Base-by-base conservation (phyloP, 768 basidiomycete genomes). In the Sarcodon aspratus region DNA sequence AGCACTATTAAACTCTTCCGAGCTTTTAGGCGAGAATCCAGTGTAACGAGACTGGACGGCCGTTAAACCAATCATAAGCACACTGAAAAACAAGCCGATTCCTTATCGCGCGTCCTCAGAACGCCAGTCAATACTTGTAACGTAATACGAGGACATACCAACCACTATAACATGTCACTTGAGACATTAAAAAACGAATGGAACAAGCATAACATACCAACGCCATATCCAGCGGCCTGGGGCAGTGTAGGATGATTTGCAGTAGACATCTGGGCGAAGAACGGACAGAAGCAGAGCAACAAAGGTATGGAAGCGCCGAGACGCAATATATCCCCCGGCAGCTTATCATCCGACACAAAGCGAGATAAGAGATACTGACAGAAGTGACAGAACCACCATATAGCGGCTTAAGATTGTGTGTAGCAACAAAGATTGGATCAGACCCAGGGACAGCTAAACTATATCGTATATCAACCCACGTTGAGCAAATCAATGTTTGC, bases 1-100 rank as follows among this genome's bases (percentile, higher is more conserved):
- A 7, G 88, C 87, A 53, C 79, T 84, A 47, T 79, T 83, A 55
- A 90, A 90, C 59, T 90, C 87, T 62, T 93, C 90, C 0, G 89
- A 80, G 52, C 75, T 82, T 50, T 76, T 78, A 12, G 85, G 82
- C 5, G 86, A 87, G 61, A 81, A 86, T 0, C 76, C 72, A 0
- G 92, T 94, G 60, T 94, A 95, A 36, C 90, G 78, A 43, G 80
- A 69, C 67, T 95, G 92, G 37, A 95, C 62, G 36, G 80, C 81
- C 7, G 89, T 92, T 52, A 95, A 59, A 44, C 73, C 60, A 27
- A 89, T 57, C 87, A 90, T 90, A 58, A 91, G 80, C 9, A 67
- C 82, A 54, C 83, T 83, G 67, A 92, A 94, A 64, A 92, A 91
- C 37, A 93, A 65, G 21, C 90, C 90, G 54, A 94, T 93, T 36